Evolutionary conservation across 2,329 filamentous ascomycete species (phyloP).

Genomic region (Neobulgaria alba): DNA sequence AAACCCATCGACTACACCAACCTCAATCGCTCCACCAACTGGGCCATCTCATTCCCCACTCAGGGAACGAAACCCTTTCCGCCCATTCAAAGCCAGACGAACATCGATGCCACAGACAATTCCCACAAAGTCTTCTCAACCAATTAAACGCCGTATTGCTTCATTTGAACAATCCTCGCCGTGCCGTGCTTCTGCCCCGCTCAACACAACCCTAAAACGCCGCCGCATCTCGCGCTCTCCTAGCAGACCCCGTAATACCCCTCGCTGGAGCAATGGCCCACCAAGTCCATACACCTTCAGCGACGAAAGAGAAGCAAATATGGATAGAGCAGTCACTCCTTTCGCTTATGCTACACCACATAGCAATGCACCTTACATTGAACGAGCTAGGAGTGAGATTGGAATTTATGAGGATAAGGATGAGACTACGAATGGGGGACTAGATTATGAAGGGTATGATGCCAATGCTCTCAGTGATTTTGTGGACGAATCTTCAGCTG

Average conservation of each 20-base stretch:
- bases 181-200: conserved; percentile 13
- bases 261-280: conserved; percentile 40
- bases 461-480: conserved; percentile 3
- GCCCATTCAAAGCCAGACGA: conserved; percentile 43
- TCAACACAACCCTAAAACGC: conserved; percentile 19
- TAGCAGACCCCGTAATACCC: conserved; percentile 43
- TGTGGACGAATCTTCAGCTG: conserved; percentile 25
- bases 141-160: conserved; percentile 36
- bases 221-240: conserved; percentile 46
- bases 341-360: conserved; percentile 70
- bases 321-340: conserved; percentile 41
- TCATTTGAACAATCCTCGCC: conserved; percentile 32
- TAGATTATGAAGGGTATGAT: conserved; percentile 13
- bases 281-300: conserved; percentile 21
- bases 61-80: conserved; percentile 30
- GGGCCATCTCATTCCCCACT: conserved; percentile 16
- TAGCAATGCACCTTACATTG: conserved; percentile 46
- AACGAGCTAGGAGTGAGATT: conserved; percentile 13
- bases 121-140: conserved; percentile 23
- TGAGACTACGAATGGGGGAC: conserved; percentile 18
- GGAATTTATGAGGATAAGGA: conserved; percentile 15
- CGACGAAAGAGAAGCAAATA: conserved; percentile 15
- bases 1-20: conserved; percentile 21
- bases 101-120: conserved; percentile 41
- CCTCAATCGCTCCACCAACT: conserved; percentile 13